Evolutionary conservation across 2,329 filamentous ascomycete genomes (phyloP), one percentile per base, ranked within the genome.

Genomic region (Dactylellina haptotyla): DNA sequence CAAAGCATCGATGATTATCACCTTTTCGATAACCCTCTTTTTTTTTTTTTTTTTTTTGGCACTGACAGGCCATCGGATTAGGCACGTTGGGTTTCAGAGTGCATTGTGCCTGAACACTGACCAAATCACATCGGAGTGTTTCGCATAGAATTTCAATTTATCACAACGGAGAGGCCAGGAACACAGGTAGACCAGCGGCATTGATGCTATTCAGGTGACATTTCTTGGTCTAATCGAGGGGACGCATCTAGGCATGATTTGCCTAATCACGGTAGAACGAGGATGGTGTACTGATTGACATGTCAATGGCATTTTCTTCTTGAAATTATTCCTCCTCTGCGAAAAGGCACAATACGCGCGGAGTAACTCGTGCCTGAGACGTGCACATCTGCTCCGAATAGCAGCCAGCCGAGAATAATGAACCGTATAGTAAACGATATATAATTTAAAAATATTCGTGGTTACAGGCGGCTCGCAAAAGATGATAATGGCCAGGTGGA

Each of bases 71-170:
- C n/a, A 12, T 53, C 48, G 28, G 48, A 53, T 64, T 32, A 56
- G 59, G 59, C 51, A 65, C 54, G 59, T 72, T 54, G 34, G 34
- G 67, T 72, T 72, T 72, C 67, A 72, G 30, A 46, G 34, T 58
- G 67, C 59, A 72, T 72, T 65, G 67, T 59, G 59, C 59, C 59
- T 63, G 65, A 56, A 50, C 56, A 48, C 57, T 56, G 41, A 23
- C 64, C 48, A 64, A 72, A 59, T 53, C 23, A 34, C 2, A 10
- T 46, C 43, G 53, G 59, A 54, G 59, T 50, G 45, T 58, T 62
- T 65, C 51, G 61, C 67, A 65, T 72, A 48, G 51, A 37, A 56
- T 41, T 48, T 56, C 56, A 26, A 45, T 16, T n/a, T 18, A 25
- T 37, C 48, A 16, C n/a, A n/a, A n/a, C n/a, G n/a, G 14, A 41